These are phyloP conservation scores for Acanthamoeba sp. DNA, from an alignment of 208 protist species.

Conservation along the genomic window DNA sequence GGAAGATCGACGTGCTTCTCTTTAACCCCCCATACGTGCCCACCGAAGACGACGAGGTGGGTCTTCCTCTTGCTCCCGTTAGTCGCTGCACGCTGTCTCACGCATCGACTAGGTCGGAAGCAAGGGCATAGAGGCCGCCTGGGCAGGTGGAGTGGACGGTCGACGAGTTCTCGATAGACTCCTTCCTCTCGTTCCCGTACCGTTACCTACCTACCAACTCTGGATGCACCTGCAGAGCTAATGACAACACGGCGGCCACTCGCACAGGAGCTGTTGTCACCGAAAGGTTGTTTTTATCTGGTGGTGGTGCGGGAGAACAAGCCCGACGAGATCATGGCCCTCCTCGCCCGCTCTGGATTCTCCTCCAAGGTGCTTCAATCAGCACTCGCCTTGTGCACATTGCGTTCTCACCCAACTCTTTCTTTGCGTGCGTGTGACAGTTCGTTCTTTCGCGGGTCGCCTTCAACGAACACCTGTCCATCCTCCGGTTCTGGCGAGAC, in stretches of 20 bases:
- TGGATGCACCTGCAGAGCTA: not conserved
- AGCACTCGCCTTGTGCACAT: not conserved
- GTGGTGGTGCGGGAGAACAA: constrained; percentile 82
- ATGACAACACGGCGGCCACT: not conserved
- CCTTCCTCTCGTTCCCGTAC: constrained; percentile 78
- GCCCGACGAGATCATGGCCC: constrained; percentile 73
- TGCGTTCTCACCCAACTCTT: no score
- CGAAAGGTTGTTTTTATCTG: constrained; percentile 80
- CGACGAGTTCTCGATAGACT: constrained; percentile 81
- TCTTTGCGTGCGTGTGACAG: not conserved
- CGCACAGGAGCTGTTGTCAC: constrained; percentile 71
- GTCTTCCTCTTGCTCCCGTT: not conserved
- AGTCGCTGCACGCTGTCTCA: not conserved
- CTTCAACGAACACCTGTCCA: constrained; percentile 59
- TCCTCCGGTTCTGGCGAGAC: constrained; percentile 22
- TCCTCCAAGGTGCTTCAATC: not conserved
- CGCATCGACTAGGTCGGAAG: not conserved
- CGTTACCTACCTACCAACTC: not conserved
- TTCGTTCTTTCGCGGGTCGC: not conserved
- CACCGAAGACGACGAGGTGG: constrained; percentile 73
- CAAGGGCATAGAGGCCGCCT: constrained; percentile 77
- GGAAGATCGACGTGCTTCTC: constrained; percentile 80
- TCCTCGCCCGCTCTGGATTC: constrained; percentile 35
- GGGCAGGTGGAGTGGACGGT: constrained; percentile 81
- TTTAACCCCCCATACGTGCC: constrained; percentile 85